Percentiles rank a stretch among this genome's conserved stretches.
Evolutionary conservation across 768 basidiomycete species (phyloP).

Genomic region (Trametes elegans): DNA sequence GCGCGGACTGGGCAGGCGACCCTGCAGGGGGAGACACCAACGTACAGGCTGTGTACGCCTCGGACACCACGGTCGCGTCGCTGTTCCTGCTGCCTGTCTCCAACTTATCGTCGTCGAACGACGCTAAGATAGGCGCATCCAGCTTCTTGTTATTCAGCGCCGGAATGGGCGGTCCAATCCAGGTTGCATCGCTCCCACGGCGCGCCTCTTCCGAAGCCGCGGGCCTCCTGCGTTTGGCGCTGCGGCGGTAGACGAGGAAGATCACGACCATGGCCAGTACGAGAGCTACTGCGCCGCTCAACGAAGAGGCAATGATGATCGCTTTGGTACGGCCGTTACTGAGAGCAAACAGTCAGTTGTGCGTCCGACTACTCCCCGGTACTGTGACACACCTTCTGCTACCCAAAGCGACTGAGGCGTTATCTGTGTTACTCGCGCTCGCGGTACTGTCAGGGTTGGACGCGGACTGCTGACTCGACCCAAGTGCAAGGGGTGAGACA

Average conservation of each 20-base stretch:
- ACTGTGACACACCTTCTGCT: not conserved
- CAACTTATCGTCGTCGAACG: slow-evolving; percentile 6
- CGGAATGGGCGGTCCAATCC: slow-evolving; percentile 8
- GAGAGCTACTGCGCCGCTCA: slow-evolving; percentile 14
- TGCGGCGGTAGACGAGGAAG: slow-evolving; percentile 13
- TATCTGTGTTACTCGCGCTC: no score
- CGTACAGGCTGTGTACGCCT: slow-evolving; percentile 3
- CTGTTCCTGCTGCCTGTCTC: slow-evolving; percentile 7
- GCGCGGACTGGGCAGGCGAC: slow-evolving; percentile 6
- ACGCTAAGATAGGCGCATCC: no score
- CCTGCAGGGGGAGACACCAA: slow-evolving; percentile 6
- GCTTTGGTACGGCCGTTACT: slow-evolving; percentile 5
- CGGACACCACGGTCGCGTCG: slow-evolving; percentile 5
- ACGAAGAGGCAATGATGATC: slow-evolving; percentile 16
- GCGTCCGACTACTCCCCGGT: no score
- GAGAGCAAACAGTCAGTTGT: not conserved
- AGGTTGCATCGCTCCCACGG: slow-evolving; percentile 11
- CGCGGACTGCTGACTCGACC: no score
- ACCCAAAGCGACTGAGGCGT: no score
- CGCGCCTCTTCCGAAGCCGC: not conserved
- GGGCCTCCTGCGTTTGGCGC: not conserved
- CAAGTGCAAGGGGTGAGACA: no score
- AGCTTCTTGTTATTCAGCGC: not conserved
- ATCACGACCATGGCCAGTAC: slow-evolving; percentile 9
- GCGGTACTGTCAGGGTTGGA: not conserved